A percentile compares a stretch with the other conserved stretches of the same genome.
These are phyloP conservation scores for Lactifluus subvellereus DNA, from an alignment of 768 basidiomycete species.

Conservation along the genomic window DNA sequence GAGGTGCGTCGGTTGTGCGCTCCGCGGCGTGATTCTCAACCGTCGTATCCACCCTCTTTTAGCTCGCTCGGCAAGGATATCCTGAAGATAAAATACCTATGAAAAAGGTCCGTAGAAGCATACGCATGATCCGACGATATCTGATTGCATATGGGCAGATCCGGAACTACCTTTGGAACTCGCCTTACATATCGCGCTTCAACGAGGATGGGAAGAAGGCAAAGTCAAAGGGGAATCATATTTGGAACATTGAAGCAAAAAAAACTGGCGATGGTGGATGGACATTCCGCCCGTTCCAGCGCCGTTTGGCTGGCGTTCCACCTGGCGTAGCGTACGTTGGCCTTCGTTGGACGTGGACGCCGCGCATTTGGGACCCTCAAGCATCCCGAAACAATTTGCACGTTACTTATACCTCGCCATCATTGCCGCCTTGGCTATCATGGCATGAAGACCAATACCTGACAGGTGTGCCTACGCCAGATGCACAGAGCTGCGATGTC, in stretches of 20 bases:
- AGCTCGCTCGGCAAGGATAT: slow-evolving; percentile 82
- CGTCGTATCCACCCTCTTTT: slow-evolving; percentile 4
- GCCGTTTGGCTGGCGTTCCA: slow-evolving; percentile 80
- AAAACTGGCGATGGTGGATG: slow-evolving; percentile 70
- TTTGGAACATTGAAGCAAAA: slow-evolving; percentile 98
- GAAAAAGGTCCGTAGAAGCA: slow-evolving; percentile 67
- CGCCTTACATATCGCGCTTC: slow-evolving; percentile 90
- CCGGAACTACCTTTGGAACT: slow-evolving; percentile 94
- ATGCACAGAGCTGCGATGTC: slow-evolving; percentile 70
- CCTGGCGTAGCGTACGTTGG: slow-evolving; percentile 78
- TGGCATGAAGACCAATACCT: slow-evolving; percentile 79
- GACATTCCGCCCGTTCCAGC: slow-evolving; percentile 84
- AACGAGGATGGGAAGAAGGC: slow-evolving; percentile 99
- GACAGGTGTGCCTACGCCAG: slow-evolving; percentile 71
- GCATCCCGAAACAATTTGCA: slow-evolving; percentile 73
- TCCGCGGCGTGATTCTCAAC: slow-evolving; percentile 5
- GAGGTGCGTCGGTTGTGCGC: slow-evolving; percentile 47
- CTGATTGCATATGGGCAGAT: slow-evolving; percentile 43
- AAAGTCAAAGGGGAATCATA: slow-evolving; percentile 98
- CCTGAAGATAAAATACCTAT: slow-evolving; percentile 93
- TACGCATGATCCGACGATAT: slow-evolving; percentile 14
- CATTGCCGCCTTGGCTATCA: slow-evolving; percentile 76
- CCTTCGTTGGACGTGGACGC: slow-evolving; percentile 82
- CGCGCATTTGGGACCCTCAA: slow-evolving; percentile 96
- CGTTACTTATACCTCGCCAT: slow-evolving; percentile 75